Percentiles rank a stretch among this genome's conserved stretches.
These are phyloP conservation scores for Saturnispora sekii DNA, from an alignment of 805 yeast species.

Conservation along the genomic window DNA sequence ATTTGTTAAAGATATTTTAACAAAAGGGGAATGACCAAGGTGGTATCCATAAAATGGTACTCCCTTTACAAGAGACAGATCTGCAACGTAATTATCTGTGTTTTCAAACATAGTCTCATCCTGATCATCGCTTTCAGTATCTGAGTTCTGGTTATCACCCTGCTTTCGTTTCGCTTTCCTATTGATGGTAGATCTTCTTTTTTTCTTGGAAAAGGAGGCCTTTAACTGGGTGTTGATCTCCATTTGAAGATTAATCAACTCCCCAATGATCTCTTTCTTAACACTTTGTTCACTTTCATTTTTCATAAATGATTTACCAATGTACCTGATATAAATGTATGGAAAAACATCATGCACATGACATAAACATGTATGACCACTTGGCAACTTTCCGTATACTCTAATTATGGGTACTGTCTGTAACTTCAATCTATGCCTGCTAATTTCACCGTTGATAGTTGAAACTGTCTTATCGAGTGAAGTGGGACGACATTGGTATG, in stretches of 20 bases:
- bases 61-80: constrained; percentile 58
- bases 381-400: constrained; percentile 59
- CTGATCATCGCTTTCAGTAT: constrained; percentile 9
- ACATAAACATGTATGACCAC: constrained; percentile 49
- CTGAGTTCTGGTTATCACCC: background rate
- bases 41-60: constrained; percentile 80
- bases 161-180: background rate
- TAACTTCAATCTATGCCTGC: constrained; percentile 17
- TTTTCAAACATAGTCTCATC: constrained; percentile 1
- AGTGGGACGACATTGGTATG: constrained; percentile 52
- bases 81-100: constrained; percentile 36
- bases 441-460: constrained; percentile 21
- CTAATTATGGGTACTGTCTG: constrained; percentile 65
- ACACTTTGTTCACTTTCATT: constrained; percentile 17
- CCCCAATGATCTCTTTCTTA: constrained; percentile 25
- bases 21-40: constrained; percentile 50
- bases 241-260: constrained; percentile 5
- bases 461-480: constrained; percentile 37
- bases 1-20: constrained; percentile 58
- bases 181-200: background rate
- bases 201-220: constrained; percentile 28
- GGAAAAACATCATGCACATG: constrained; percentile 86
- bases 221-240: constrained; percentile 21
- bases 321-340: constrained; percentile 48
- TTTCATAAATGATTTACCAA: constrained; percentile 1